These are phyloP conservation scores for Daphne laureola DNA, from an alignment of 441 rosid species.

Conservation along the genomic window DNA sequence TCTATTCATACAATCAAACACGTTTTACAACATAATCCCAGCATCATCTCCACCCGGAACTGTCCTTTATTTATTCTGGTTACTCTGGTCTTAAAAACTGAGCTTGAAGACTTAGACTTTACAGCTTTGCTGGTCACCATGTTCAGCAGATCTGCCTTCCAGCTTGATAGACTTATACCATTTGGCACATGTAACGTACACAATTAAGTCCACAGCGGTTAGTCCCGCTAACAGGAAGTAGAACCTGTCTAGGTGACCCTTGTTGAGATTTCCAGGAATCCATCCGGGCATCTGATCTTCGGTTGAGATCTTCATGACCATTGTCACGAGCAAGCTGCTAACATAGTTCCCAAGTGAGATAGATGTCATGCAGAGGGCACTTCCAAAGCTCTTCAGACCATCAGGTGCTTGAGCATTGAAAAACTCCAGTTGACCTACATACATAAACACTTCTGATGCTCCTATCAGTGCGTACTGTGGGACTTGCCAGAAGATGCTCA, in stretches of 20 bases:
- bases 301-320: slow-evolving; percentile 87
- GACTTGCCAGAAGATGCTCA: slow-evolving; percentile 98
- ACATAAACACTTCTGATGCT: slow-evolving; percentile 99
- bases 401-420: slow-evolving; percentile 94
- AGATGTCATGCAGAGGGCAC: slow-evolving; percentile 97
- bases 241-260: slow-evolving; percentile 90
- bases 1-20: too few species aligned
- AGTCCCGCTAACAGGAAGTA: slow-evolving; percentile 84
- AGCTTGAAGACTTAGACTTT: slow-evolving; percentile 20
- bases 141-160: slow-evolving; percentile 38
- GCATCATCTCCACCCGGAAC: slow-evolving; percentile 2
- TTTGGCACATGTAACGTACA: slow-evolving; percentile 68
- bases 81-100: neutral
- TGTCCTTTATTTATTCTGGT: slow-evolving; percentile 22
- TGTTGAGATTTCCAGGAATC: slow-evolving; percentile 94
- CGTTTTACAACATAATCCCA: too few species aligned
- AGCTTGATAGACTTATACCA: slow-evolving; percentile 81
- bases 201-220: slow-evolving; percentile 51
- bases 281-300: slow-evolving; percentile 86
- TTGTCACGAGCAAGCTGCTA: slow-evolving; percentile 81
- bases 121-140: slow-evolving; percentile 17
- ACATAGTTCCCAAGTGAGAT: slow-evolving; percentile 95
- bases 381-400: slow-evolving; percentile 94
- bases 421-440: slow-evolving; percentile 94
- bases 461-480: slow-evolving; percentile 89